Percentiles rank a stretch among this genome's conserved stretches.
Evolutionary conservation across 768 basidiomycete genomes (phyloP).

Genomic region (Agaricus sinodeliciosus): DNA sequence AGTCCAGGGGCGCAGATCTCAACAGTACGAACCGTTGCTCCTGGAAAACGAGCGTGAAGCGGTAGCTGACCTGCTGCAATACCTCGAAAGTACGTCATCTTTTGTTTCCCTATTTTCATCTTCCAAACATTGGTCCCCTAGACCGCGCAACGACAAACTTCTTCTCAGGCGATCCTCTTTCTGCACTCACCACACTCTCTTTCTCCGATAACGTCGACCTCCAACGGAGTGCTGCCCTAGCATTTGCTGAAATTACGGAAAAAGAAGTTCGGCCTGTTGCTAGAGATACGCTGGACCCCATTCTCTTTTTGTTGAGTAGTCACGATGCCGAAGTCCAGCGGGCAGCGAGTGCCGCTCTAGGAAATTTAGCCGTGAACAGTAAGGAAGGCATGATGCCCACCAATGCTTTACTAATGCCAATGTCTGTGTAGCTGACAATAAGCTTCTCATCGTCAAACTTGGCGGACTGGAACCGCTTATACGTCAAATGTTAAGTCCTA

Average conservation of each 20-base stretch:
- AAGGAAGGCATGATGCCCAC: constrained; percentile 24
- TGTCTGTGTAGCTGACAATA: constrained; percentile 80
- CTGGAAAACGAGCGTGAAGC: constrained; percentile 95
- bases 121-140: constrained; percentile 22
- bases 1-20: constrained; percentile 81
- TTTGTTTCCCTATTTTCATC: background rate
- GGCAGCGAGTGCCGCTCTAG: constrained; percentile 94
- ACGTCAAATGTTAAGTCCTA: constrained; percentile 97
- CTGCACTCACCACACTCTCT: constrained; percentile 91
- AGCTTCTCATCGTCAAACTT: constrained; percentile 95
- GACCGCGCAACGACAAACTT: constrained; percentile 99
- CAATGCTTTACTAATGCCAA: background rate
- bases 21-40: constrained; percentile 80
- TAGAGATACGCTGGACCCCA: constrained; percentile 95
- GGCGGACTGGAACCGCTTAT: constrained; percentile 97
- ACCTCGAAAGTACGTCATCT: constrained; percentile 80
- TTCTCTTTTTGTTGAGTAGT: constrained; percentile 92
- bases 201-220: constrained; percentile 99
- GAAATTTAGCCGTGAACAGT: constrained; percentile 98
- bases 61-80: constrained; percentile 94
- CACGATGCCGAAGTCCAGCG: constrained; percentile 99
- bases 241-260: constrained; percentile 99
- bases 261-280: constrained; percentile 97
- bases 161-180: constrained; percentile 88
- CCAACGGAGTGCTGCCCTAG: constrained; percentile 94